Base-by-base conservation (phyloP, 2,329 filamentous ascomycete genomes). In the Fusarium subtropicale region DNA sequence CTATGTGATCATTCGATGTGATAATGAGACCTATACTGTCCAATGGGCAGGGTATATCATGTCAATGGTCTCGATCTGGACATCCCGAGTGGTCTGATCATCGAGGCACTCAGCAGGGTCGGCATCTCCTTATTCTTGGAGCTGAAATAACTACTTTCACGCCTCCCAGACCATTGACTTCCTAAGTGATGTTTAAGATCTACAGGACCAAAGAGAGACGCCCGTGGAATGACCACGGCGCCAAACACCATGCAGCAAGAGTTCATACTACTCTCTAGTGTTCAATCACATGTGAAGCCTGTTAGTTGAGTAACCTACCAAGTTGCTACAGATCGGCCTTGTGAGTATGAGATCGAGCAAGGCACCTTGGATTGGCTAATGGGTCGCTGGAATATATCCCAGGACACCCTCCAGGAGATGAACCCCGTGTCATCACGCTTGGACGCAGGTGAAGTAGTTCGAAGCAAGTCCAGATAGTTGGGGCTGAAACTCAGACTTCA, bases 241-340 rank as follows among this genome's bases (percentile, higher is more conserved):
- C 3, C 10, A 20, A 13, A 4, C 5, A 38, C 6, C 1, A 38
- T 13, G 1, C 15, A 5, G 2, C 2, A 20, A 2, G 5, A n/a
- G 34, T 0, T 12, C 9, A 18, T 1, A 6, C 3, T 12, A 2
- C 28, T 1, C 0, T 30, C 1, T 30, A 30, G 28, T 30, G 10
- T 30, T 30, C 2, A 6, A 30, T 12, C 28, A 30, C 11, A 30
- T 30, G 10, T 9, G 7, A 28, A 9, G 26, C 26, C 26, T 28
- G 7, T 28, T 28, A 9, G 26, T 9, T 9, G 7, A 28, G 26
- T 28, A 9, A 7, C 7, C 2, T 28, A 9, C 9, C 26, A 10
- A 18, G 16, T 36, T 36, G 8, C 18, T 38, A 7, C 18, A 12
- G 18, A 38, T 38, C 2, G 5, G 7, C 5, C 10, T 7, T 13